These are phyloP conservation scores for Cytospora piceicola DNA, from an alignment of 2,329 filamentous ascomycete genomes.

Conservation along the genomic window DNA sequence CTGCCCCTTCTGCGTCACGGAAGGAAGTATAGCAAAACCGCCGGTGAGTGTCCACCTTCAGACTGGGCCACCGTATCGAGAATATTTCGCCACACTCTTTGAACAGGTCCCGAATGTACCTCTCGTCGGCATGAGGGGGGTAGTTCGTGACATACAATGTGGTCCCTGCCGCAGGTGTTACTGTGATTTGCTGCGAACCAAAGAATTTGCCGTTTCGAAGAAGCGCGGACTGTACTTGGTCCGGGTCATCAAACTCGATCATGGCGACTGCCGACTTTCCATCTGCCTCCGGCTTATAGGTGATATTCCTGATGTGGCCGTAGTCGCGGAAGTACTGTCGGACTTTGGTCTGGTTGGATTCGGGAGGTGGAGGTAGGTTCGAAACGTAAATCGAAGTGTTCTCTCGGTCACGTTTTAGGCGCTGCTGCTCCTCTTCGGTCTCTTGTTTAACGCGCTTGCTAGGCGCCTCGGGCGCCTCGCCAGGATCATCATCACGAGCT, in stretches of 20 bases:
- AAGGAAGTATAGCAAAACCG: slow-evolving; percentile 98
- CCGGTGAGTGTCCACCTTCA: slow-evolving; percentile 85
- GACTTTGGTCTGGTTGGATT: slow-evolving; percentile 72
- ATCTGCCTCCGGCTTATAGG: slow-evolving; percentile 65
- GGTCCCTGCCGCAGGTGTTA: slow-evolving; percentile 74
- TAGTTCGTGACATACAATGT: slow-evolving; percentile 94
- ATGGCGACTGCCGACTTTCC: slow-evolving; percentile 69
- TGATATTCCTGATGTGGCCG: slow-evolving; percentile 79
- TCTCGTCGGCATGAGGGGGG: slow-evolving; percentile 74
- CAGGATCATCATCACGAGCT: slow-evolving; percentile 68
- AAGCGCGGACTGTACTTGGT: slow-evolving; percentile 81
- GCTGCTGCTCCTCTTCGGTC: slow-evolving; percentile 40
- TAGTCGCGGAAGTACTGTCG: slow-evolving; percentile 92
- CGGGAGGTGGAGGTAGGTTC: slow-evolving; percentile 75
- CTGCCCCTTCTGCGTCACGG: slow-evolving; percentile 66
- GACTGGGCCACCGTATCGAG: slow-evolving; percentile 84
- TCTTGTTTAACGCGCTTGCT: slow-evolving; percentile 68
- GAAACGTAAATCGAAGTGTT: slow-evolving; percentile 83
- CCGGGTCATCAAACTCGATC: slow-evolving; percentile 80
- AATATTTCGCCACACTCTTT: slow-evolving; percentile 79
- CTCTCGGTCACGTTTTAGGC: slow-evolving; percentile 81
- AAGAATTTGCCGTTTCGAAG: slow-evolving; percentile 82
- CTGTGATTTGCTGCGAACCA: slow-evolving; percentile 71
- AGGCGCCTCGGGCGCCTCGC: slow-evolving; percentile 53
- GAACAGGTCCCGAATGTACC: slow-evolving; percentile 70